Base-by-base conservation (phyloP, 2,329 filamentous ascomycete species). In the Hymenoscyphus scutula region DNA sequence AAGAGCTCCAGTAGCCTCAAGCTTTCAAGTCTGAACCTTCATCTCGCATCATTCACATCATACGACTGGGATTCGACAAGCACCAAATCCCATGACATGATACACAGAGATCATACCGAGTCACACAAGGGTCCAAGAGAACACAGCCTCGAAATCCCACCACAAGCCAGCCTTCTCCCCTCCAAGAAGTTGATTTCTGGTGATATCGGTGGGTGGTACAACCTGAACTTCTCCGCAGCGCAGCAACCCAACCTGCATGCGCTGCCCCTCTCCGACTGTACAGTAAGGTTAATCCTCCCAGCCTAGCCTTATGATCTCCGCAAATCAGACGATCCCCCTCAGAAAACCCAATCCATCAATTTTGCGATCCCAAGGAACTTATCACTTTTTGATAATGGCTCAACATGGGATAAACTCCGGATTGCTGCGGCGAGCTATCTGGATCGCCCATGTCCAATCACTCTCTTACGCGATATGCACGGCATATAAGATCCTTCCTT, bases 381-480 rank as follows among this genome's bases (percentile, higher is more conserved):
- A 17, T 27, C 37, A 48, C n/a, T 27, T 17, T 38, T 23, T 58
- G 19, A 15, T 45, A 41, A 27, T n/a, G 37, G 29, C 32, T 34
- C 7, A 15, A 55, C 29, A 34, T 11, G 37, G 45, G 38, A 27
- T 58, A 27, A 51, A 32, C 19, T 23, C 41, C 41, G 45, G 25
- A 30, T 51, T 15, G 45, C 56, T 58, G 56, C 56, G 56, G 56
- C 56, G 56, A 58, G 56, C 34, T 48, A 7, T 29, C 17, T 6
- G 17, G 27, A 3, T 37, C 10, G n/a, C 19, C 13, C 2, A 29
- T 48, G 17, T 29, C 56, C 56, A 58, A 58, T 58, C 56, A 58
- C 6, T n/a, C 2, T 13, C 19, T 13, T 58, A n/a, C 34, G n/a
- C 5, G n/a, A 45, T 23, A 48, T 48, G 41, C 41, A 48, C 56